Evolutionary conservation across 345 rosid species (phyloP), one percentile per base, ranked within the genome.

Genomic region (Aquilaria yunnanensis): DNA sequence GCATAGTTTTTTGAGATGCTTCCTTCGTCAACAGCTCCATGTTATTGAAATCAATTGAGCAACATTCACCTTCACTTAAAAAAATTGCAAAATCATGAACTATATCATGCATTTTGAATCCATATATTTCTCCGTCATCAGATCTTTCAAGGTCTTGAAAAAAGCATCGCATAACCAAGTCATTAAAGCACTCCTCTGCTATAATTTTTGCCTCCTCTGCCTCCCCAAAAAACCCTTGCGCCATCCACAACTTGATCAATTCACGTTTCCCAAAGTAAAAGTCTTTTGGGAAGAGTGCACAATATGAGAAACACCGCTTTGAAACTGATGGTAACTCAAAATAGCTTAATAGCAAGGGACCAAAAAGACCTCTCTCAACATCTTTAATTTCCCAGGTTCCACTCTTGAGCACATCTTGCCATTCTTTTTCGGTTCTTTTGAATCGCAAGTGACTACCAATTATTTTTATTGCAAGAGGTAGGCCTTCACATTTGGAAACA

Each of bases 231-330:
- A 69, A 73, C 29, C 70, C 75, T 46, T 77, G 75, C 4, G 77
- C 74, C 72, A 77, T 73, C 77, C 77, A 77, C 0, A 62, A 62
- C 62, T 48, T 56, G 10, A 73, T 63, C 68, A 73, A 48, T 11
- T 51, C 37, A 49, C 67, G 58, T 30, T 59, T 70, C 12, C 54
- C 67, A 64, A 73, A 66, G 49, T 10, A 16, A 32, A 12, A 47
- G 12, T 57, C 70, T 57, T 72, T 61, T 9, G 56, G 56, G 33
- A 61, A 61, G n/a, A 61, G 10, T 16, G 54, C 16, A 60, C 64
- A 60, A 13, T 31, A 60, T 14, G 43, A 60, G 54, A 60, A 60
- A 53, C 54, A 60, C 9, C 29, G 54, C 64, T 54, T 60, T 47
- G 50, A 12, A 47, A 54, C 54, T 5, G 13, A 31, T 32, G 64